phyloP scores from a whole-genome alignment of 352 stramenopile genomes.

The Globisporangium ultimum region DNA sequence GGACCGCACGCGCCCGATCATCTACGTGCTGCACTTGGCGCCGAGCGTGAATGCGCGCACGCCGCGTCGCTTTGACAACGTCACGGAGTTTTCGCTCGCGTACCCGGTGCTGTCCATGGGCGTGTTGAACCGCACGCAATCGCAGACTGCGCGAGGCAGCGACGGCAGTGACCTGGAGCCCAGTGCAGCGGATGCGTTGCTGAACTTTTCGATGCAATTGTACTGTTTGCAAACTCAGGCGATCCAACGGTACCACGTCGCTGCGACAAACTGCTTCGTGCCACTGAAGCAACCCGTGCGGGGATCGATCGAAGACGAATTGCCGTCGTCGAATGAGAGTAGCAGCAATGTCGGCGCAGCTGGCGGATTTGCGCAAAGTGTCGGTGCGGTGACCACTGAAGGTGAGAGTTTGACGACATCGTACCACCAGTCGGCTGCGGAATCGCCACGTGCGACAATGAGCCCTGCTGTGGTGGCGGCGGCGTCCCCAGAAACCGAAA shows the following conservation, averaged over 20 bases:
- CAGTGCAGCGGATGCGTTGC: conserved; percentile 15
- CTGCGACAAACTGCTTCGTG: conserved; percentile 54
- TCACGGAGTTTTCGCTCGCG: conserved; percentile 75
- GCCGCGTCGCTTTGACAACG: conserved; percentile 67
- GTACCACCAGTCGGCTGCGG: conserved; percentile 61
- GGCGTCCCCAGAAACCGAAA: conserved; percentile 57
- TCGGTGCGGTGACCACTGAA: conserved; percentile 71
- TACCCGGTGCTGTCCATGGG: conserved; percentile 77
- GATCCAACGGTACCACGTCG: conserved; percentile 82
- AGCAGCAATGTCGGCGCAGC: neutral
- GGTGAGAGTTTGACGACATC: conserved; percentile 53
- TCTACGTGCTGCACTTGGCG: conserved; percentile 71
- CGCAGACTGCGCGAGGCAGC: conserved; percentile 30
- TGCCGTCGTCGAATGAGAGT: conserved; percentile 26
- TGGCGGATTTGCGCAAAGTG: conserved; percentile 48
- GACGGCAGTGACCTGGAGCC: conserved; percentile 23
- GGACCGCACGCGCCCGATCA: conserved; percentile 47
- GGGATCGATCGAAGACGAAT: conserved; percentile 39
- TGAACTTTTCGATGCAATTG: conserved; percentile 74
- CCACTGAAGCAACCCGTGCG: conserved; percentile 22
- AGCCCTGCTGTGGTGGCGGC: conserved; percentile 10
- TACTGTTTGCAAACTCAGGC: conserved; percentile 81
- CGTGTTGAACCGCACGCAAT: conserved; percentile 47
- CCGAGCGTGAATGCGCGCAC: conserved; percentile 27
- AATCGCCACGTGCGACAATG: conserved; percentile 49